Evolutionary conservation across 106 monocot species (phyloP).

Genomic region (Acorus gramineus): DNA sequence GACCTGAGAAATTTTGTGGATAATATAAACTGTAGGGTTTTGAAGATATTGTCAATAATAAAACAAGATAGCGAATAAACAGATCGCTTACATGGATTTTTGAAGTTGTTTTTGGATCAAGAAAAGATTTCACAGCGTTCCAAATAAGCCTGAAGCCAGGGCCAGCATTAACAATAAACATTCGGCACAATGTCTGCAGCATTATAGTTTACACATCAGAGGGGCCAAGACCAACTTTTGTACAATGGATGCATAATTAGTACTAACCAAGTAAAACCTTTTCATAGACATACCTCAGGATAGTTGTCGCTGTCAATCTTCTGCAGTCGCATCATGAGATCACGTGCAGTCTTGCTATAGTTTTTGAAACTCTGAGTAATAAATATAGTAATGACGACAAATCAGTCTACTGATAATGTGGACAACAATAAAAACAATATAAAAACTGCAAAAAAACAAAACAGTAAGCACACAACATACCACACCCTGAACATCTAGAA

Average conservation of each 20-base stretch:
- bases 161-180: slow-evolving; percentile 82
- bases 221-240: too few species aligned
- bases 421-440: too few species aligned
- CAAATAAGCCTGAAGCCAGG: slow-evolving; percentile 64
- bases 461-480: slow-evolving; percentile 21
- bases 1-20: slow-evolving; percentile 22
- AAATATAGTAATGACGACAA: background rate
- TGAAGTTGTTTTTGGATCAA: slow-evolving; percentile 68
- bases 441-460: background rate
- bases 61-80: background rate
- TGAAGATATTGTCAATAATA: background rate
- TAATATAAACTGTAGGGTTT: background rate
- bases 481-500: slow-evolving; percentile 83
- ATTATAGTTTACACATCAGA: background rate
- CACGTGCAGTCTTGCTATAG: slow-evolving; percentile 72
- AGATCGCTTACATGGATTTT: slow-evolving; percentile 52
- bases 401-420: too few species aligned
- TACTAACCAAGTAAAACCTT: too few species aligned
- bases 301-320: slow-evolving; percentile 78
- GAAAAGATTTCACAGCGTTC: slow-evolving; percentile 66
- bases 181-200: slow-evolving; percentile 38
- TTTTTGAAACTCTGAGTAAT: slow-evolving; percentile 64
- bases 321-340: slow-evolving; percentile 60
- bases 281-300: slow-evolving; percentile 45
- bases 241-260: too few species aligned